Conservation (phyloP, 306 rosid genomes). For the Citrullus amarus region DNA sequence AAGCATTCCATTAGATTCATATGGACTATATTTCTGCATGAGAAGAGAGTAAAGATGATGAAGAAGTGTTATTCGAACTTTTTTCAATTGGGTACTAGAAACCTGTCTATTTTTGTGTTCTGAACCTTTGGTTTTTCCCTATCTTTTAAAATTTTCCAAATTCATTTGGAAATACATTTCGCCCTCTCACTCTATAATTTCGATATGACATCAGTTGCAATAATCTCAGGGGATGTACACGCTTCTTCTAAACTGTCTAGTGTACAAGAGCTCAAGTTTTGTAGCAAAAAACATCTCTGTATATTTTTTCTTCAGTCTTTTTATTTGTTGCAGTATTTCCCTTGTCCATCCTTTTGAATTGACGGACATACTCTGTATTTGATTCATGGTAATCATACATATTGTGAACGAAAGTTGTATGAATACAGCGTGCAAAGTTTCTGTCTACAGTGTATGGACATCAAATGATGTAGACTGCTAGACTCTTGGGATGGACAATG, state of each 20-base stretch:
- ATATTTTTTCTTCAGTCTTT: not conserved
- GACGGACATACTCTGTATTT: not conserved
- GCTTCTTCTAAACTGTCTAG: not conserved
- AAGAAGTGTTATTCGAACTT: not conserved
- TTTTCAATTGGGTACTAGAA: not conserved
- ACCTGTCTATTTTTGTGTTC: not conserved
- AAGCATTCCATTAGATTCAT: not conserved
- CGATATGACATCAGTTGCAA: not conserved
- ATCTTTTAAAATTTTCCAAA: not conserved
- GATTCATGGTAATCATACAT: not conserved
- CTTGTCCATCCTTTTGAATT: not conserved
- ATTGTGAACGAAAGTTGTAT: not conserved
- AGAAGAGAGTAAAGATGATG: not conserved
- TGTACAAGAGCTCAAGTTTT: not conserved
- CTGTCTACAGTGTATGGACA: not conserved
- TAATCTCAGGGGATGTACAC: not conserved
- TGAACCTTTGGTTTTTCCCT: not conserved
- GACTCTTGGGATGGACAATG: slow-evolving; percentile 14
- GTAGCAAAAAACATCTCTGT: not conserved
- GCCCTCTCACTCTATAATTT: not conserved
- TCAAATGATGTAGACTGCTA: slow-evolving; percentile 21
- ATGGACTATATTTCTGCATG: not conserved
- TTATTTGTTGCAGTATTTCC: not conserved
- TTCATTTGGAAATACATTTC: not conserved
- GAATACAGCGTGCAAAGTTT: not conserved